Conservation (phyloP, 495 filamentous ascomycete genomes). For the Sordaria brevicollis region DNA sequence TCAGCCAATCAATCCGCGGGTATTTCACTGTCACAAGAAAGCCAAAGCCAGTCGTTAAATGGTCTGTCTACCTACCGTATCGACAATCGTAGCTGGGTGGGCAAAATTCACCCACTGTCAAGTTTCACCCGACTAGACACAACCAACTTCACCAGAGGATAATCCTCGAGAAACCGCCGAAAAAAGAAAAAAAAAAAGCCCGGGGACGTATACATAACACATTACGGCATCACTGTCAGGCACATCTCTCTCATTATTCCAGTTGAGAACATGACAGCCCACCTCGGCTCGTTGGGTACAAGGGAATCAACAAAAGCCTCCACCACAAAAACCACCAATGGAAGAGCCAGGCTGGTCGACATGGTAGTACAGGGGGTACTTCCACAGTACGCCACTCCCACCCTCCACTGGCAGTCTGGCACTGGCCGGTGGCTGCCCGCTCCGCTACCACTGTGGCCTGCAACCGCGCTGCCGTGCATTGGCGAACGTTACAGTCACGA, state of each 20-base stretch:
- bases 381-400: background rate
- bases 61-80: background rate
- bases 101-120: background rate
- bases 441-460: slow-evolving; percentile 18
- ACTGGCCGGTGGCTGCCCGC: slow-evolving; percentile 23
- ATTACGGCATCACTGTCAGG: background rate
- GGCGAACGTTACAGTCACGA: slow-evolving; percentile 28
- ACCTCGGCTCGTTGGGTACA: background rate
- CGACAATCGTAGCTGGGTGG: background rate
- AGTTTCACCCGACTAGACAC: background rate
- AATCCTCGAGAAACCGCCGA: background rate
- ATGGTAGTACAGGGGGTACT: background rate
- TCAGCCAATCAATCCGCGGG: background rate
- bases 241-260: background rate
- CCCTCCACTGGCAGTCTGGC: slow-evolving; percentile 4
- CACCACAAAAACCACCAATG: background rate
- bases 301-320: background rate
- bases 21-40: background rate
- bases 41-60: background rate
- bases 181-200: no score
- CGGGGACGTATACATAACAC: background rate
- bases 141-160: background rate
- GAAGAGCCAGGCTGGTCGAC: background rate
- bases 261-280: background rate
- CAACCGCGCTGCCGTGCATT: slow-evolving; percentile 12